Conservation (phyloP, 495 filamentous ascomycete genomes). For the Hypoxylon perforatum region DNA sequence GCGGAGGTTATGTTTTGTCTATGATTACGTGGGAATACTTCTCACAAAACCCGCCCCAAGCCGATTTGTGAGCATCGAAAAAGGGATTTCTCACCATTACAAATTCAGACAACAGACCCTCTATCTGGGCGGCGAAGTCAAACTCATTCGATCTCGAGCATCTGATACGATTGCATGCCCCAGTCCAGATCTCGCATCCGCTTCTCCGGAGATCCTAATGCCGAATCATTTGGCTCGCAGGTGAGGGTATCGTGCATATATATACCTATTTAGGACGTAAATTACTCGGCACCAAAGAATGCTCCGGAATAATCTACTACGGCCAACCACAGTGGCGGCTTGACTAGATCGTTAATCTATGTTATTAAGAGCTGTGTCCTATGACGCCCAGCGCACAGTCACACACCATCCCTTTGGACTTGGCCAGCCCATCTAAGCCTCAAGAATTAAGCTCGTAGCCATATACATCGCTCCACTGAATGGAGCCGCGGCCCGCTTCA, state of each 20-base stretch:
- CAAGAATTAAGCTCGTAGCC: conserved; percentile 11
- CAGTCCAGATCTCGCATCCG: conserved; percentile 34
- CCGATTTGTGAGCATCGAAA: background rate
- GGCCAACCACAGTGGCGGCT: conserved; percentile 28
- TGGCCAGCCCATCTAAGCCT: conserved; percentile 25
- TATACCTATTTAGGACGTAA: conserved; percentile 28
- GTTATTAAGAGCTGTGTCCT: conserved; percentile 16
- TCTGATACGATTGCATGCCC: conserved; percentile 8
- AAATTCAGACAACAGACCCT: conserved; percentile 13
- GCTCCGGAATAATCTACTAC: conserved; percentile 14
- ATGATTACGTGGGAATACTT: background rate
- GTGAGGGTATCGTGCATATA: conserved; percentile 32
- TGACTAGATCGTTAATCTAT: conserved; percentile 29
- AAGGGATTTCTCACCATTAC: background rate
- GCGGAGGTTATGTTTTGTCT: background rate
- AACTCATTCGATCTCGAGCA: conserved; percentile 9
- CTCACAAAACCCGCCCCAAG: background rate
- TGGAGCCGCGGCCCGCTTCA: conserved; percentile 41
- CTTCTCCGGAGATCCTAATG: conserved; percentile 32
- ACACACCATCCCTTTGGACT: conserved; percentile 6
- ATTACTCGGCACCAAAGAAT: conserved; percentile 23
- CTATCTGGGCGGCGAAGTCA: background rate
- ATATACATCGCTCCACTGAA: conserved; percentile 8
- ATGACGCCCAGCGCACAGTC: conserved; percentile 18
- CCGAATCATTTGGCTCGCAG: conserved; percentile 15